Conservation (phyloP, 768 basidiomycete genomes). For the Antrodiella citrinella region DNA sequence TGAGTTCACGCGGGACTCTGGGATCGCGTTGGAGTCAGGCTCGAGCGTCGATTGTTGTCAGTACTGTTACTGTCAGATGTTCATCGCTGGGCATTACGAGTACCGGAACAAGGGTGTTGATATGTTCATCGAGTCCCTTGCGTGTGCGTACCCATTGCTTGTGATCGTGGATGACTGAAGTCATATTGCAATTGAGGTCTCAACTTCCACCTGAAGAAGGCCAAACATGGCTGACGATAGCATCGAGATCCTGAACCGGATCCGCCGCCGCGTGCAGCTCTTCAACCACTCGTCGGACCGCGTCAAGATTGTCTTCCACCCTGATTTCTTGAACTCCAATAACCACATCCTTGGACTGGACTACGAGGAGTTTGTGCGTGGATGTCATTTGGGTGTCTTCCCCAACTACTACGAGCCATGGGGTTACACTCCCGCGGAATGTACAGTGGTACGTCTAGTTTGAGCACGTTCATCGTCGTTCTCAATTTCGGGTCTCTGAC, state of each 20-base stretch:
- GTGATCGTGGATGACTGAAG: no score
- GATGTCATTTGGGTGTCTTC: conserved; percentile 97
- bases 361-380: conserved; percentile 98
- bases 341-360: conserved; percentile 96
- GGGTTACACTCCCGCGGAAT: conserved; percentile 97
- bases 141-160: conserved; percentile 45
- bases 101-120: conserved; percentile 99
- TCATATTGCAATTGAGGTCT: conserved; percentile 28
- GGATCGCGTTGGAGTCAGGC: conserved; percentile 55
- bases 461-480: neutral
- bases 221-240: conserved; percentile 93
- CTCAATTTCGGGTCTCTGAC: neutral
- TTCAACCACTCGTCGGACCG: conserved; percentile 87
- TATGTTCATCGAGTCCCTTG: conserved; percentile 97
- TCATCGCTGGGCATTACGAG: conserved; percentile 98
- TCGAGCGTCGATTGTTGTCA: no score
- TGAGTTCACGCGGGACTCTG: conserved; percentile 71
- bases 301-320: conserved; percentile 97
- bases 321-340: conserved; percentile 95
- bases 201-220: conserved; percentile 53
- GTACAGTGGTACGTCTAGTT: conserved; percentile 73
- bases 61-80: no score
- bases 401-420: conserved; percentile 96
- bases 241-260: conserved; percentile 88
- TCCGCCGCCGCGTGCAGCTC: conserved; percentile 85